Percentiles rank a stretch among this genome's conserved stretches.
These are phyloP conservation scores for Apium graveolens DNA, from an alignment of 129 eudicot species.

Conservation along the genomic window DNA sequence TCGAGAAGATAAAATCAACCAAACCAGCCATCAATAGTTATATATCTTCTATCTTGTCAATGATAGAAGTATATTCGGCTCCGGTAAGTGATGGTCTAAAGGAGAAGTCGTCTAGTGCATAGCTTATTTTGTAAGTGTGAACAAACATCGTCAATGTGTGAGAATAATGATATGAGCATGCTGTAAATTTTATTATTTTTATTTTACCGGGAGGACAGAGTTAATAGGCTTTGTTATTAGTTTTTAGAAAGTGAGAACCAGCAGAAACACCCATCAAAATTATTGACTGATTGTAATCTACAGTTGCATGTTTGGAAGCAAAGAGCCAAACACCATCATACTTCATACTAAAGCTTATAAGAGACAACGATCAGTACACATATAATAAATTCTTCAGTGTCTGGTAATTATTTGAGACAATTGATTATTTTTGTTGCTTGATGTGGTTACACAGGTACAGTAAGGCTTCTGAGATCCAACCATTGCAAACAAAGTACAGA, in stretches of 20 bases:
- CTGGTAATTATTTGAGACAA: neutral
- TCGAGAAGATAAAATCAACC: slow-evolving; percentile 11
- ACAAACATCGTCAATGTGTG: neutral
- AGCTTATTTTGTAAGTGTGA: neutral
- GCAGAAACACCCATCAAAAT: no score
- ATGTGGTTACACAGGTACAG: no score
- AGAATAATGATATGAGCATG: neutral
- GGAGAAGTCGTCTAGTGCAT: neutral
- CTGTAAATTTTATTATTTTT: neutral
- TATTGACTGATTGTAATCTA: neutral
- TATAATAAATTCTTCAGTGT: neutral
- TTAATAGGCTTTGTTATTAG: neutral
- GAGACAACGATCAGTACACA: no score
- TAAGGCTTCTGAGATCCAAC: no score
- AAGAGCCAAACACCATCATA: no score
- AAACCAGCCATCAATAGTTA: neutral
- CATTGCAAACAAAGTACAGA: no score
- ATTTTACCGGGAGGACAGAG: neutral
- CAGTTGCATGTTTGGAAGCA: neutral
- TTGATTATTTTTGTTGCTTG: no score
- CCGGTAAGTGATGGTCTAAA: neutral
- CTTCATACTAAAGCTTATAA: no score
- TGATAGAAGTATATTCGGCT: neutral
- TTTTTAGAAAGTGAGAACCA: neutral
- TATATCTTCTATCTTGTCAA: neutral